Percentiles rank a stretch among this genome's conserved stretches.
Evolutionary conservation across 495 filamentous ascomycete species (phyloP).

Genomic region (Neurospora sp.): DNA sequence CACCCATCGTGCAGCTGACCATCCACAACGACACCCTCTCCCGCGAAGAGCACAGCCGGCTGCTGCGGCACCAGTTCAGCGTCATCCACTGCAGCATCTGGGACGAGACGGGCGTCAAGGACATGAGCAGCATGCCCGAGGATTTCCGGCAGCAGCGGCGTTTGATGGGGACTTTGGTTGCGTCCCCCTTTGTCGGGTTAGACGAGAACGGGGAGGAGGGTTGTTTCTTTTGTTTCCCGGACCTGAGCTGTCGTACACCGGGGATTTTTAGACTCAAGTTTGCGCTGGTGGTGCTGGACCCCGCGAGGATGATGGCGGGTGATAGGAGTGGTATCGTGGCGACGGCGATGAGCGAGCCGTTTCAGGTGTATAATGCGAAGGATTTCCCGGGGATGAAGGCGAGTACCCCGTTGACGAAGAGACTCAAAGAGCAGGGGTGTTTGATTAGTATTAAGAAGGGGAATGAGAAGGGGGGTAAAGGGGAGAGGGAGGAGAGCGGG

Average conservation of each 20-base stretch:
- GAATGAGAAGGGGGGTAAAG: constrained; percentile 49
- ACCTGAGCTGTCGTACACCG: constrained; percentile 82
- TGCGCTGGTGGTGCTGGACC: constrained; percentile 72
- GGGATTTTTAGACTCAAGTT: constrained; percentile 78
- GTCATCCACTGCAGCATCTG: constrained; percentile 77
- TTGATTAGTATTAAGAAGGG: constrained; percentile 75
- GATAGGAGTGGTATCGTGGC: constrained; percentile 53
- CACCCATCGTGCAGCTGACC: constrained; percentile 83
- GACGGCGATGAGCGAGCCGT: constrained; percentile 62
- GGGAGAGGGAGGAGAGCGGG: constrained; percentile 31
- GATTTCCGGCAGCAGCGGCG: constrained; percentile 54
- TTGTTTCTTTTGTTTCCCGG: constrained; percentile 91
- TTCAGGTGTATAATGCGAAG: constrained; percentile 89
- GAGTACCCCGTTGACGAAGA: constrained; percentile 57
- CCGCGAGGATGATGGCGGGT: constrained; percentile 34
- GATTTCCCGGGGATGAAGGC: constrained; percentile 92
- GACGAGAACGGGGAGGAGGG: constrained; percentile 58
- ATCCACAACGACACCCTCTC: constrained; percentile 53
- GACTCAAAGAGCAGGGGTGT: constrained; percentile 63
- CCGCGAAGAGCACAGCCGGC: constrained; percentile 42
- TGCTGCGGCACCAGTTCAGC: constrained; percentile 64
- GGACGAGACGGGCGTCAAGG: constrained; percentile 49
- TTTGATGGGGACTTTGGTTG: constrained; percentile 70
- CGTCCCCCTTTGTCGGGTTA: constrained; percentile 60
- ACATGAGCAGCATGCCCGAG: constrained; percentile 49